phyloP scores from a whole-genome alignment of 164 flowering plant species.

The Nymphaea thermarum region DNA sequence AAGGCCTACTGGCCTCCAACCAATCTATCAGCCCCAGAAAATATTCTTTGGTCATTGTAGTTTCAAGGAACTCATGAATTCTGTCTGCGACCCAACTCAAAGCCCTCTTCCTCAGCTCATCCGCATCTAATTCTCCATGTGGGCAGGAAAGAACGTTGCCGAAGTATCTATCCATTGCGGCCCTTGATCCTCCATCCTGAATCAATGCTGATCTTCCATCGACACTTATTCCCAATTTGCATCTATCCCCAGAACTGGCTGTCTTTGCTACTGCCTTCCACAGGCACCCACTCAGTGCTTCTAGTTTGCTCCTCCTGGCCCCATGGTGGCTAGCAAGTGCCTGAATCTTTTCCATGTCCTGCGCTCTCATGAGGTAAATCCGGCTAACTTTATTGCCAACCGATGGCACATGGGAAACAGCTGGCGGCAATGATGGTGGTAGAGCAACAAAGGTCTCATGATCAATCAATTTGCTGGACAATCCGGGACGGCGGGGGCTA shows the following conservation, averaged over 20 bases:
- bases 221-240: conserved; percentile 21
- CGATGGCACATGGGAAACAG: conserved; percentile 4
- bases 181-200: neutral
- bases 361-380: conserved; percentile 15
- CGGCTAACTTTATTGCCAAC: conserved; percentile 14
- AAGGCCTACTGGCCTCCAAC: neutral
- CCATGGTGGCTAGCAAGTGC: conserved; percentile 4
- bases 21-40: conserved; percentile 46
- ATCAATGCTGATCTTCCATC: conserved; percentile 16
- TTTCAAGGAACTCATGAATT: conserved; percentile 19
- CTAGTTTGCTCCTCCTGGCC: conserved; percentile 14
- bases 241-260: neutral
- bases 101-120: conserved; percentile 19
- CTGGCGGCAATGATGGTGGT: neutral
- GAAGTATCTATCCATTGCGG: conserved; percentile 21
- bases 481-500: conserved; percentile 5
- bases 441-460: no score
- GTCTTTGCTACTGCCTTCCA: conserved; percentile 13
- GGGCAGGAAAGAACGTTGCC: conserved; percentile 48
- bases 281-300: conserved; percentile 17
- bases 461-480: conserved; percentile 1
- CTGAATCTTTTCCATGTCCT: conserved; percentile 11
- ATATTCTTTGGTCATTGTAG: conserved; percentile 27
- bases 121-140: conserved; percentile 15
- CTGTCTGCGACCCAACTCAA: conserved; percentile 27